Conservation (phyloP, 2,329 filamentous ascomycete genomes). For the Diplodia corticola region DNA sequence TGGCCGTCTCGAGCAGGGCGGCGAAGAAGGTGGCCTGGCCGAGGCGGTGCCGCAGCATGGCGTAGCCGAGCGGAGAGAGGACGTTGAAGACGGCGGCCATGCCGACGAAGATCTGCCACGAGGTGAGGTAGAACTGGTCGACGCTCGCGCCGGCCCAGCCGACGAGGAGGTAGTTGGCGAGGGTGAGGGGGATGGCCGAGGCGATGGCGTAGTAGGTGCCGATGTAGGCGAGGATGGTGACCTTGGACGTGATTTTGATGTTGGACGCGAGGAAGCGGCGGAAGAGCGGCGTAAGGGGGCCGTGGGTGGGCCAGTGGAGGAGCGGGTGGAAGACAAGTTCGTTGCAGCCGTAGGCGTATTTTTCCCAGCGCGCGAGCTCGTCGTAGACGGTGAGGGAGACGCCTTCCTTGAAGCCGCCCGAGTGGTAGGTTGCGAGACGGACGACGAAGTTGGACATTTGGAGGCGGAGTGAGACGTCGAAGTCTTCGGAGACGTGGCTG, state of each 20-base stretch:
- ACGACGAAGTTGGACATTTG: slow-evolving; percentile 25
- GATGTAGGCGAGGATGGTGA: slow-evolving; percentile 26
- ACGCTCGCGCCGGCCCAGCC: slow-evolving; percentile 24
- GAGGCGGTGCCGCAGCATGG: slow-evolving; percentile 25
- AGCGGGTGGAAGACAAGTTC: slow-evolving; percentile 26
- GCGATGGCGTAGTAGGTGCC: slow-evolving; percentile 25
- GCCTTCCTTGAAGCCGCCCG: slow-evolving; percentile 26
- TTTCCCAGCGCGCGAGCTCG: slow-evolving; percentile 25
- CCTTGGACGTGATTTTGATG: slow-evolving; percentile 25
- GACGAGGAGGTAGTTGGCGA: slow-evolving; percentile 25
- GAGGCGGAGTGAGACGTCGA: slow-evolving; percentile 25
- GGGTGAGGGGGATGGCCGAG: slow-evolving; percentile 20
- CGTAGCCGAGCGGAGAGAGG: slow-evolving; percentile 18
- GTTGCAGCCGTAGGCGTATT: slow-evolving; percentile 27
- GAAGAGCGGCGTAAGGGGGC: slow-evolving; percentile 25
- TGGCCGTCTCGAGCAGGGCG: slow-evolving; percentile 24
- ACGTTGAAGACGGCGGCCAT: slow-evolving; percentile 25
- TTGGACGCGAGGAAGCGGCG: slow-evolving; percentile 22
- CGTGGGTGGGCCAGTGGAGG: slow-evolving; percentile 15
- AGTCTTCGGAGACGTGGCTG: slow-evolving; percentile 26
- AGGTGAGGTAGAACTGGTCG: slow-evolving; percentile 25
- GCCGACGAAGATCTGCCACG: slow-evolving; percentile 25
- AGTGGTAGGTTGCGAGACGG: slow-evolving; percentile 24
- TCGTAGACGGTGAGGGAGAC: slow-evolving; percentile 27
- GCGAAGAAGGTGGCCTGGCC: slow-evolving; percentile 21